Evolutionary conservation across 2,329 filamentous ascomycete genomes (phyloP).

Genomic region (Sclerotinia borealis): DNA sequence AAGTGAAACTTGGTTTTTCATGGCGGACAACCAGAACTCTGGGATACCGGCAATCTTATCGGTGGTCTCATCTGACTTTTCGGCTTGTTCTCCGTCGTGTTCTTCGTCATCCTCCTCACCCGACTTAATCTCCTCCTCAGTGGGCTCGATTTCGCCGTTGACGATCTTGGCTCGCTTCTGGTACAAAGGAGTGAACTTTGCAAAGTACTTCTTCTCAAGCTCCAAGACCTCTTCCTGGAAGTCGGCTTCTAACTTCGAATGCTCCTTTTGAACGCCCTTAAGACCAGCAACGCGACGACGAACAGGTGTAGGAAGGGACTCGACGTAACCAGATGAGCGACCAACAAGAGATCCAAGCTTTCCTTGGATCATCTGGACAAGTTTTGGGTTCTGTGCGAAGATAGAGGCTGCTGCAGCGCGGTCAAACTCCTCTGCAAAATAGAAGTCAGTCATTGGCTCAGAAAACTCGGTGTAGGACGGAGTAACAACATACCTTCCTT

Average conservation of each 20-base stretch:
- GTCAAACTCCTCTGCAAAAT: conserved; percentile 74
- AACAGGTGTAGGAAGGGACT: conserved; percentile 84
- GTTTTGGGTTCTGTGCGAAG: conserved; percentile 90
- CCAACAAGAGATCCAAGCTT: conserved; percentile 91
- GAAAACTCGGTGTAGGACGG: conserved; percentile 29
- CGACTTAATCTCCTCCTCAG: conserved; percentile 77
- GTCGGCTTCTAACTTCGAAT: conserved; percentile 95
- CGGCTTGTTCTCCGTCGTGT: conserved; percentile 44
- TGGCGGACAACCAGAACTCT: conserved; percentile 98
- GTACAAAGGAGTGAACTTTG: conserved; percentile 96
- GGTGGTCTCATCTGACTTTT: conserved; percentile 45
- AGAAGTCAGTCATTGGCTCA: conserved; percentile 19
- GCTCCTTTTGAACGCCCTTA: conserved; percentile 97
- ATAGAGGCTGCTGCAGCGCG: conserved; percentile 81
- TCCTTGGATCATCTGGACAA: conserved; percentile 96
- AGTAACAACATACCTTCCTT: conserved; percentile 72
- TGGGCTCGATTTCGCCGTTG: conserved; percentile 81
- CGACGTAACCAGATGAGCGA: conserved; percentile 94
- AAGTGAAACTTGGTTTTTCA: conserved; percentile 98
- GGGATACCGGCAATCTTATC: conserved; percentile 70
- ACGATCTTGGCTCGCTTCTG: conserved; percentile 90
- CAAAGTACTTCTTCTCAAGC: conserved; percentile 99
- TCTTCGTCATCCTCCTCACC: conserved; percentile 71
- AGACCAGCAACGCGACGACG: conserved; percentile 90
- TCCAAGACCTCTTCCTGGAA: conserved; percentile 98